A percentile compares a stretch with the other conserved stretches of the same genome.
Conservation (phyloP, 2,329 filamentous ascomycete species). For the Fusarium vanettenii region DNA sequence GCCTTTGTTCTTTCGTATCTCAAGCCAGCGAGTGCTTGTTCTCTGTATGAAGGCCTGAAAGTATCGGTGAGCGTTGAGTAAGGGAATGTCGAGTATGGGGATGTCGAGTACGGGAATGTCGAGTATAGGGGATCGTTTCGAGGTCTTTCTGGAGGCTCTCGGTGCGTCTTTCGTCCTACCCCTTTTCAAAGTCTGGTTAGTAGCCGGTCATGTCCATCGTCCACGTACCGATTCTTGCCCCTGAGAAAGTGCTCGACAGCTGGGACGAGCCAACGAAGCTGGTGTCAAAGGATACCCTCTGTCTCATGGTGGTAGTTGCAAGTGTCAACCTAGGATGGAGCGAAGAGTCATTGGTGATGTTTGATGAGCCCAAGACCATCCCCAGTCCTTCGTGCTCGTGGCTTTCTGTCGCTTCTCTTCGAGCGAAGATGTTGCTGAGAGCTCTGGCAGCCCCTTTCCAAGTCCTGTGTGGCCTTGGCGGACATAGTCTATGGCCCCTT, state of each 20-base stretch:
- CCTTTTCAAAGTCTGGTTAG: neutral
- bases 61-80: neutral
- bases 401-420: neutral
- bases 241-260: neutral
- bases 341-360: neutral
- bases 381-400: neutral
- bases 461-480: too few species aligned
- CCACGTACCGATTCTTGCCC: neutral
- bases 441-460: accelerated
- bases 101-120: neutral
- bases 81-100: neutral
- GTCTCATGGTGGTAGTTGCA: neutral
- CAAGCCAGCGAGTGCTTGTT: neutral
- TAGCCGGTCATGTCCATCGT: neutral
- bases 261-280: neutral
- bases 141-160: neutral
- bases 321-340: neutral
- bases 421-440: neutral
- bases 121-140: neutral
- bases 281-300: neutral
- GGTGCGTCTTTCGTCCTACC: neutral
- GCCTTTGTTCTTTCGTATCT: neutral
- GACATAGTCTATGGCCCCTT: neutral
- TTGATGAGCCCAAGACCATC: neutral
- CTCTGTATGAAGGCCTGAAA: neutral